Percentiles rank a stretch among this genome's conserved stretches.
These are phyloP conservation scores for Pythium chondricola DNA, from an alignment of 352 stramenopile species.

Conservation along the genomic window DNA sequence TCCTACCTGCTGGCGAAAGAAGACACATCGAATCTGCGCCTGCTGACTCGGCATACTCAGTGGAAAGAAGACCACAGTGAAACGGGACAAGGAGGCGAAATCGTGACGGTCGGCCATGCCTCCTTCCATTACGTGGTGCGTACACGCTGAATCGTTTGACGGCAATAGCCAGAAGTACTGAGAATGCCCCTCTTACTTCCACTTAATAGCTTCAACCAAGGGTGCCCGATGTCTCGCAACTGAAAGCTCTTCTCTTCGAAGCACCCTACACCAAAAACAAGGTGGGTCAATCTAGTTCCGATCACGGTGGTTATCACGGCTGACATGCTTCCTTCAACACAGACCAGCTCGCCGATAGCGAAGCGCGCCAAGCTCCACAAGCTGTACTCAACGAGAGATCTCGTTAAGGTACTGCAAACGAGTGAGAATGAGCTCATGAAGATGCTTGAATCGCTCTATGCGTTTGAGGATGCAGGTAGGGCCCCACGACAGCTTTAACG, in stretches of 20 bases:
- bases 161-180: too few species aligned
- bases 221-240: conserved; percentile 38
- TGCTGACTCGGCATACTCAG: conserved; percentile 53
- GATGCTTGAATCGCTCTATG: conserved; percentile 54
- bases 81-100: conserved; percentile 20
- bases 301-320: too few species aligned
- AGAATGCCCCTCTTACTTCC: too few species aligned
- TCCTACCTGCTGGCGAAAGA: conserved; percentile 77
- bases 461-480: conserved; percentile 61
- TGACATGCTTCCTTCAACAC: background rate
- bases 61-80: conserved; percentile 23
- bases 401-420: conserved; percentile 53
- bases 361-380: conserved; percentile 51
- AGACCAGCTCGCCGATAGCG: conserved; percentile 5
- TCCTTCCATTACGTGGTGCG: conserved; percentile 62
- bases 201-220: conserved; percentile 69
- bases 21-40: conserved; percentile 73
- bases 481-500: too few species aligned
- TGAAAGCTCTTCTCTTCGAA: conserved; percentile 60
- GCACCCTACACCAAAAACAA: conserved; percentile 39
- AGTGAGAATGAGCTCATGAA: conserved; percentile 56
- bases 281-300: conserved; percentile 9
- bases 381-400: conserved; percentile 51
- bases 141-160: too few species aligned
- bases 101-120: conserved; percentile 49